phyloP scores from a whole-genome alignment of 306 rosid species.

The Begonia fuchsioides region DNA sequence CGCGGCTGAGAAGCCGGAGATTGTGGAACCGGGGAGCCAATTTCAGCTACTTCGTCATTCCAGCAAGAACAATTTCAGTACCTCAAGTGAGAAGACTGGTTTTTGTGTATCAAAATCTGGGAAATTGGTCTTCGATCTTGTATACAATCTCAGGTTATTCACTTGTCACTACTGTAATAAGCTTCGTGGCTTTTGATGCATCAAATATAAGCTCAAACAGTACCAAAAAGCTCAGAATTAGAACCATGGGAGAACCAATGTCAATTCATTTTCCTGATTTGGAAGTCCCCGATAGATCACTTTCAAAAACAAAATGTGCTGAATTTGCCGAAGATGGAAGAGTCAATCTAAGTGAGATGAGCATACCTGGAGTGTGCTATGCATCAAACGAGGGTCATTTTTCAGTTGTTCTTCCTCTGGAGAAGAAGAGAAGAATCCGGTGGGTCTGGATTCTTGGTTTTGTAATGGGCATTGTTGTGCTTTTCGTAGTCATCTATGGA shows the following conservation, averaged over 20 bases:
- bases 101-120: conserved; percentile 53
- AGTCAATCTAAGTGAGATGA: conserved; percentile 32
- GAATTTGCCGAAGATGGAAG: conserved; percentile 38
- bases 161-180: conserved; percentile 50
- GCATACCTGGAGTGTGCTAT: conserved; percentile 28
- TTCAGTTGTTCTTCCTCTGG: conserved; percentile 31
- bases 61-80: conserved; percentile 50
- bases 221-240: conserved; percentile 32
- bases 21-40: conserved; percentile 71
- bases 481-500: conserved; percentile 23
- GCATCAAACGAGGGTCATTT: conserved; percentile 52
- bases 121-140: conserved; percentile 56
- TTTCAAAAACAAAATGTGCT: conserved; percentile 34
- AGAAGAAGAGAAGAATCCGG: conserved; percentile 24
- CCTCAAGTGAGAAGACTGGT: conserved; percentile 70
- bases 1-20: conserved; percentile 52
- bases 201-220: conserved; percentile 31
- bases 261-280: conserved; percentile 31
- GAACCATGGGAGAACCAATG: conserved; percentile 45
- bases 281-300: conserved; percentile 11
- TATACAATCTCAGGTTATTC: conserved; percentile 46
- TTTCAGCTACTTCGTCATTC: conserved; percentile 45
- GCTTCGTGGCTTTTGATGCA: conserved; percentile 72
- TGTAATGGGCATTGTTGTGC: conserved; percentile 30
- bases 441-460: conserved; percentile 40